Evolutionary conservation across 768 basidiomycete genomes (phyloP).

Genomic region (Chalciporus pseudorubinellus): DNA sequence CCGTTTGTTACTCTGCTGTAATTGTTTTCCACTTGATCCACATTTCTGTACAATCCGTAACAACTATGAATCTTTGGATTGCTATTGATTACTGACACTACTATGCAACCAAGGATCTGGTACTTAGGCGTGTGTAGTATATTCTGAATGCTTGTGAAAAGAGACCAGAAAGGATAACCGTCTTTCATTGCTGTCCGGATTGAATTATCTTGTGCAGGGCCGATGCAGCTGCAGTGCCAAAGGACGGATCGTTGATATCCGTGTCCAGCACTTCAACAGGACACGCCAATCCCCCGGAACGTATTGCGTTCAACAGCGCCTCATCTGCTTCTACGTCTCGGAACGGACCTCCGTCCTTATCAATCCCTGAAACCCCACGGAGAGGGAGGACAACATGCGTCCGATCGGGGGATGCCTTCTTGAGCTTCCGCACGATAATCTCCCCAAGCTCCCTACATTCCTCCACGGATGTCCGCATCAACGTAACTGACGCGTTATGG

Average conservation of each 20-base stretch:
- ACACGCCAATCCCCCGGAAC: slow-evolving; percentile 14
- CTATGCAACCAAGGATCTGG: not conserved
- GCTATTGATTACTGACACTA: not conserved
- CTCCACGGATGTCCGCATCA: slow-evolving; percentile 30
- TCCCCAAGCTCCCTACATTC: slow-evolving; percentile 25
- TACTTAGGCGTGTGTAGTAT: not conserved
- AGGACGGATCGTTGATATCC: slow-evolving; percentile 28
- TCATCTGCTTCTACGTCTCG: slow-evolving; percentile 23
- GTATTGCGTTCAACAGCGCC: slow-evolving; percentile 19
- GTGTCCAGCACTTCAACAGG: slow-evolving; percentile 21
- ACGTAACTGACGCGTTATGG: slow-evolving; percentile 28
- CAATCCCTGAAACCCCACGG: slow-evolving; percentile 27
- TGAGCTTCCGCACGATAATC: slow-evolving; percentile 21
- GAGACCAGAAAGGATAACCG: not conserved
- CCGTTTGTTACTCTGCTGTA: slow-evolving; percentile 52
- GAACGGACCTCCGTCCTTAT: slow-evolving; percentile 22
- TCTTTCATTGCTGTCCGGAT: not conserved
- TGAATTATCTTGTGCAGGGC: slow-evolving; percentile 21
- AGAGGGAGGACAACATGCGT: slow-evolving; percentile 26
- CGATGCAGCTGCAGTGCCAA: slow-evolving; percentile 13
- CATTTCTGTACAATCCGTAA: slow-evolving; percentile 12
- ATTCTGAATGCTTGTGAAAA: not conserved
- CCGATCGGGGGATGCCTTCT: slow-evolving; percentile 9
- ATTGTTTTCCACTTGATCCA: slow-evolving; percentile 29
- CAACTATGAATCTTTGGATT: slow-evolving; percentile 7